Percentiles rank a stretch among this genome's conserved stretches.
Evolutionary conservation across 495 filamentous ascomycete species (phyloP).

Genomic region (Haplographium delicatum): DNA sequence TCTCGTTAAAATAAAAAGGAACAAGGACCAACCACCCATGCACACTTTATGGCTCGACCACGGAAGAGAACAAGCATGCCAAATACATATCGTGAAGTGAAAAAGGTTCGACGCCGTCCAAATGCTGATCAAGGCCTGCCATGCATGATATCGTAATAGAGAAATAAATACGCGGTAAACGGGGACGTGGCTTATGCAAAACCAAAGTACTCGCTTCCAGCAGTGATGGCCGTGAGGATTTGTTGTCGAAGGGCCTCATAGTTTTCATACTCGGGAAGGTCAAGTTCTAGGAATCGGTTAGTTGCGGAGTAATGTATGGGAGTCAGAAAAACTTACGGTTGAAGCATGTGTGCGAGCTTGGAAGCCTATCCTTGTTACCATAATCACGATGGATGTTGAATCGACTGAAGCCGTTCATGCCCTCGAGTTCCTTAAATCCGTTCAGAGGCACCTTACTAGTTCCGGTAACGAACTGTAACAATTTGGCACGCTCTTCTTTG

Average conservation of each 20-base stretch:
- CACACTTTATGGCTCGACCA: background rate
- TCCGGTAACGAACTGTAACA: constrained; percentile 97
- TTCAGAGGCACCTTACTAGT: constrained; percentile 98
- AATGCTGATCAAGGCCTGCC: constrained; percentile 36
- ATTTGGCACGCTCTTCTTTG: constrained; percentile 96
- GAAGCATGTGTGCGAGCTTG: constrained; percentile 97
- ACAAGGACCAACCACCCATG: background rate
- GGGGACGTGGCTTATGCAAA: constrained; percentile 60
- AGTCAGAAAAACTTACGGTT: constrained; percentile 76
- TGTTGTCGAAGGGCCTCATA: constrained; percentile 87
- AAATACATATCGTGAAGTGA: constrained; percentile 19
- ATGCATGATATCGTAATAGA: constrained; percentile 25
- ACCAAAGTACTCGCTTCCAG: constrained; percentile 95
- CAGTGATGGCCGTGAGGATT: constrained; percentile 88
- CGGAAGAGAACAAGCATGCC: constrained; percentile 8
- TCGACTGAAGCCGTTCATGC: constrained; percentile 96
- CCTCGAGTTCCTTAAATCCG: constrained; percentile 97
- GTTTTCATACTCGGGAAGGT: constrained; percentile 96
- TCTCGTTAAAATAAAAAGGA: background rate
- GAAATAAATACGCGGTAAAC: background rate
- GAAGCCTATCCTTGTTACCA: constrained; percentile 93
- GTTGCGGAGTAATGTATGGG: background rate
- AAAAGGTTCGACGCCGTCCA: constrained; percentile 36
- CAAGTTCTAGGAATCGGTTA: constrained; percentile 63
- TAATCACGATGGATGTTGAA: constrained; percentile 99